Percentiles rank a stretch among this genome's conserved stretches.
Evolutionary conservation across 2,329 filamentous ascomycete genomes (phyloP).

Genomic region (Trichoderma sp.): DNA sequence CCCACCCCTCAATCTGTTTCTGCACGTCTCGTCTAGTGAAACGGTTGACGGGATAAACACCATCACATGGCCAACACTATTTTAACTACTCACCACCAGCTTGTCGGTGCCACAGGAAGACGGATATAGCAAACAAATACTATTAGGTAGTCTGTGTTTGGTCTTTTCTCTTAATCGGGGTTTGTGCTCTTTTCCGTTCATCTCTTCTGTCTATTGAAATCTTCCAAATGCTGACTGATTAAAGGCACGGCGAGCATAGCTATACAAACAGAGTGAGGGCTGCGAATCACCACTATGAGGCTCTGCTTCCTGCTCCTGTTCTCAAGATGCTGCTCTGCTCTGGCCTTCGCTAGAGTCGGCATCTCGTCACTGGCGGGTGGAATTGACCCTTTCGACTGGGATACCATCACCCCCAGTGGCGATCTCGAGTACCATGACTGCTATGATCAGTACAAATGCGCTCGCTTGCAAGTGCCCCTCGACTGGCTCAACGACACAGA

Average conservation of each 20-base stretch:
- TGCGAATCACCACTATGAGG: background rate
- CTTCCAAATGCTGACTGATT: background rate
- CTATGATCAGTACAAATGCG: slow-evolving; percentile 46
- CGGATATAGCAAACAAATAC: background rate
- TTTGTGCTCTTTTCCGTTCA: background rate
- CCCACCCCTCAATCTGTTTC: background rate
- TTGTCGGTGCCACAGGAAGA: background rate
- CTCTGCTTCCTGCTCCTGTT: slow-evolving; percentile 35
- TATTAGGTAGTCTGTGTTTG: background rate
- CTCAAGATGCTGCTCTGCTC: slow-evolving; percentile 51
- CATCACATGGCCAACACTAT: background rate
- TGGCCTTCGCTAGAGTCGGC: slow-evolving; percentile 44
- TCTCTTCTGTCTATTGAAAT: background rate
- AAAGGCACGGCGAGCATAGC: background rate
- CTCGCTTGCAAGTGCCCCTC: slow-evolving; percentile 49
- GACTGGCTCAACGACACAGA: slow-evolving; percentile 46
- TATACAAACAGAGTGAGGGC: background rate
- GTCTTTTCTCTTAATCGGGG: background rate
- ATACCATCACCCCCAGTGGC: slow-evolving; percentile 40
- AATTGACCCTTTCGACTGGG: slow-evolving; percentile 43
- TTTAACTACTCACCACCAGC: background rate
- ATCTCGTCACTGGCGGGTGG: background rate
- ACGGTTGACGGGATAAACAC: background rate
- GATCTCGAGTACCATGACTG: slow-evolving; percentile 47
- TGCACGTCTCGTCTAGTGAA: background rate